Conservation (phyloP, 2,329 filamentous ascomycete species). For the Chaetoscypha palmicola region DNA sequence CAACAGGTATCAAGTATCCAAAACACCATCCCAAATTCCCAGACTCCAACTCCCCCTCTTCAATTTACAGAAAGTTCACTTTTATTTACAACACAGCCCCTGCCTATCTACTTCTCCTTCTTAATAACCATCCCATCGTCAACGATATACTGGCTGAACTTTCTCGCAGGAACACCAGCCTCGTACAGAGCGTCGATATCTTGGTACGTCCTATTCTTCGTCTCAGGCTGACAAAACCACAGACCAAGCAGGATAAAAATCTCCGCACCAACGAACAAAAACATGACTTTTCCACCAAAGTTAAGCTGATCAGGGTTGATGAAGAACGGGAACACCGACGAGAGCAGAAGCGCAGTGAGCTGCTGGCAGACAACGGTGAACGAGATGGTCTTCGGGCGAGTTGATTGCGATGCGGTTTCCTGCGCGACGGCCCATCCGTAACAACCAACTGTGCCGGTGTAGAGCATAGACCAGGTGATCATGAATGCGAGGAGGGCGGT, state of each 20-base stretch:
- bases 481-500: constrained; percentile 2
- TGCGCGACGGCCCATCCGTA: constrained; percentile 3
- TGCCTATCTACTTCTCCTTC: not conserved
- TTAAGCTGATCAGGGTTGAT: constrained; percentile 14
- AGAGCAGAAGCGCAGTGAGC: constrained; percentile 1
- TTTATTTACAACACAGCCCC: too few relatives aligned
- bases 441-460: constrained; percentile 2
- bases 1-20: too few relatives aligned
- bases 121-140: constrained; percentile 2
- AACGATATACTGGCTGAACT: constrained; percentile 17
- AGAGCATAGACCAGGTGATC: constrained; percentile 3
- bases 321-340: constrained; percentile 4
- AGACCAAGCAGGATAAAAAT: constrained; percentile 19
- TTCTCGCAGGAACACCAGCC: constrained; percentile 42
- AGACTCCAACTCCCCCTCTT: too few relatives aligned
- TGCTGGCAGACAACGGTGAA: constrained; percentile 4
- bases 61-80: too few relatives aligned
- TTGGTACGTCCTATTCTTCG: constrained; percentile 71
- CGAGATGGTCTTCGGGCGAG: constrained; percentile 2
- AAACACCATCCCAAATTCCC: too few relatives aligned
- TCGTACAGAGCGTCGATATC: constrained; percentile 80
- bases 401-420: constrained; percentile 4
- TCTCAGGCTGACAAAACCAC: constrained; percentile 59
- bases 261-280: constrained; percentile 29
- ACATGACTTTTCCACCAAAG: constrained; percentile 29